phyloP scores from a whole-genome alignment of 176 grass and related monocot genomes.

The Triticum turgidum region DNA sequence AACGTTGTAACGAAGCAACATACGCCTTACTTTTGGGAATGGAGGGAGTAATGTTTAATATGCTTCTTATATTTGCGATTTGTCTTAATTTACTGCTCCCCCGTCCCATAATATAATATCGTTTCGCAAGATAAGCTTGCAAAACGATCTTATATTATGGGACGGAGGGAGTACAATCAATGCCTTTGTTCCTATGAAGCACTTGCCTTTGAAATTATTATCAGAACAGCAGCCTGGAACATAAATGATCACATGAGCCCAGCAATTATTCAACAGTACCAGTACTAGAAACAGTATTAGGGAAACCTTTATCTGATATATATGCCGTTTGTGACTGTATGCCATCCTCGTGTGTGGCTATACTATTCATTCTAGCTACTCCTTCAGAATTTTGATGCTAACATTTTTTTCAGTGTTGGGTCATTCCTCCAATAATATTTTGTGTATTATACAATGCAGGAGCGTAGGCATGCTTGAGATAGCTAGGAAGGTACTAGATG shows the following conservation, averaged over 20 bases:
- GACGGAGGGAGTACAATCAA: background rate
- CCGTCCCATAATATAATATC: too few relatives aligned
- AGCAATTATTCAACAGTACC: background rate
- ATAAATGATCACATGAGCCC: background rate
- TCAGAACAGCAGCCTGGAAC: background rate
- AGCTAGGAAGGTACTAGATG: conserved; percentile 30
- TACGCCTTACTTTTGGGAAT: too few relatives aligned
- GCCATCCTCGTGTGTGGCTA: background rate
- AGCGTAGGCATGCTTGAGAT: background rate
- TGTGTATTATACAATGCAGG: conserved; percentile 30
- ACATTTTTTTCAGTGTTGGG: background rate
- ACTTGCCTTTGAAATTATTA: background rate
- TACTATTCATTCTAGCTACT: background rate
- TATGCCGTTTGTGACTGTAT: background rate
- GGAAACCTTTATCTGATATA: background rate
- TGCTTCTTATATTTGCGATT: background rate
- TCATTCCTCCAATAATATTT: conserved; percentile 3
- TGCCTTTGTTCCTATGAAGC: background rate
- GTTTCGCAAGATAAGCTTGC: too few relatives aligned
- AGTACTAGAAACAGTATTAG: background rate
- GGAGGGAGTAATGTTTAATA: background rate
- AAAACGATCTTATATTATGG: background rate
- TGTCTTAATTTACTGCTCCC: background rate
- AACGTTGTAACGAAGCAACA: too few relatives aligned
- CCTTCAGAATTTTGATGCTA: background rate